Conservation (phyloP, 371 early-diverging fungal genomes). For the Lichtheimia hyalospora region DNA sequence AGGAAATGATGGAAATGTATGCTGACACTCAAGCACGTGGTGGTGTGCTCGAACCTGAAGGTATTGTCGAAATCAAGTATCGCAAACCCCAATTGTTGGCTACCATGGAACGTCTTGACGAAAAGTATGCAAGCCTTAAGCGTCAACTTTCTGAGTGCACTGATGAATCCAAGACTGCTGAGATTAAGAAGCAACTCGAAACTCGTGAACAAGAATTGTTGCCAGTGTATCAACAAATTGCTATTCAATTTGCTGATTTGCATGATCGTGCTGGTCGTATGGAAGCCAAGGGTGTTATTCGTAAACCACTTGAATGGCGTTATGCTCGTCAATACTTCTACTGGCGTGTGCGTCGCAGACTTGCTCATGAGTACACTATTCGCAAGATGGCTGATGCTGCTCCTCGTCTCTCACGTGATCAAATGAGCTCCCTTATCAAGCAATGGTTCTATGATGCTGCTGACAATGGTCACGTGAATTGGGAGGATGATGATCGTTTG, state of each 20-base stretch:
- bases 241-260: constrained; percentile 96
- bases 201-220: constrained; percentile 84
- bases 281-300: constrained; percentile 91
- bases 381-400: constrained; percentile 49
- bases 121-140: constrained; percentile 75
- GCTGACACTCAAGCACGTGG: constrained; percentile 91
- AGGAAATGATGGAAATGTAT: constrained; percentile 98
- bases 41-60: constrained; percentile 98
- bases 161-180: constrained; percentile 50
- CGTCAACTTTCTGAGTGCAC: constrained; percentile 52
- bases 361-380: constrained; percentile 73
- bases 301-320: constrained; percentile 80
- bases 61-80: constrained; percentile 99
- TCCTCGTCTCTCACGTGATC: constrained; percentile 43
- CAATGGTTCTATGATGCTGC: constrained; percentile 52
- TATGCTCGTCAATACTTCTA: constrained; percentile 88
- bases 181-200: constrained; percentile 70
- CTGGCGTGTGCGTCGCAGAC: constrained; percentile 87
- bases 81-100: constrained; percentile 88
- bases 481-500: constrained; percentile 38
- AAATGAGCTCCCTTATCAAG: constrained; percentile 46
- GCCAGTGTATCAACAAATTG: constrained; percentile 91
- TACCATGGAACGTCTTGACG: constrained; percentile 91
- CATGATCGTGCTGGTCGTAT: constrained; percentile 98
- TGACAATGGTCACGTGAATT: not conserved